Evolutionary conservation across 1,139 yeast species (phyloP), one percentile per base, ranked within the genome.

Genomic region (Entelexis sorbosivorans): DNA sequence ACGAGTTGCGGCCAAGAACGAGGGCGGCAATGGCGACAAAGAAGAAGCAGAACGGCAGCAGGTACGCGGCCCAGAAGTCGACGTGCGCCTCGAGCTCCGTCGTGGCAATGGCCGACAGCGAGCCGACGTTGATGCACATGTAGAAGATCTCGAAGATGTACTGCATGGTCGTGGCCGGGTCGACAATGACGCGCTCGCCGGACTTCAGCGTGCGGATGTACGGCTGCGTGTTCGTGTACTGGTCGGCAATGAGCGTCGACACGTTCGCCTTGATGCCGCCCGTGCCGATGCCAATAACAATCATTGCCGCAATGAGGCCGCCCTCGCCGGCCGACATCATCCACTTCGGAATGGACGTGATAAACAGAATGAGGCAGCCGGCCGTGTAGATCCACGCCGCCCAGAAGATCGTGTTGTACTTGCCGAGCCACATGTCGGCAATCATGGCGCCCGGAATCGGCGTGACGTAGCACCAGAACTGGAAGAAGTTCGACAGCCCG

Each of bases 191-290:
- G 44, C 74, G 71, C 62, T 79, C 82, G 49, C 87, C 94, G 42
- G 70, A 64, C 58, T 79, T 77, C 50, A 75, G 69, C 3, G 75
- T 77, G 63, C 73, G 75, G 50, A 85, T 79, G 53, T 75, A 77
- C 53, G 79, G 82, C 57, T 74, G 72, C 42, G 77, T 70, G 61
- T 76, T 74, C 45, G 75, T 72, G 61, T 74, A 74, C 70, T 85
- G 94, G 63, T 84, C 93, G 51, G 88, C 88, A 65, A 85, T 77
- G 64, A 83, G 73, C 33, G 93, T 93, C 28, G 86, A 74, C 46
- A 84, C 81, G 61, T 84, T 83, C 39, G 91, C 74, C 67, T 85
- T 85, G 65, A 85, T 84, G 64, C 88, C 81, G 63, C 94, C 93
- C 35, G 93, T 81, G 52, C 87, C 93, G 44, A 82, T 60, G 61